phyloP scores from a whole-genome alignment of 352 stramenopile genomes.

The Vaucheria bursata region DNA sequence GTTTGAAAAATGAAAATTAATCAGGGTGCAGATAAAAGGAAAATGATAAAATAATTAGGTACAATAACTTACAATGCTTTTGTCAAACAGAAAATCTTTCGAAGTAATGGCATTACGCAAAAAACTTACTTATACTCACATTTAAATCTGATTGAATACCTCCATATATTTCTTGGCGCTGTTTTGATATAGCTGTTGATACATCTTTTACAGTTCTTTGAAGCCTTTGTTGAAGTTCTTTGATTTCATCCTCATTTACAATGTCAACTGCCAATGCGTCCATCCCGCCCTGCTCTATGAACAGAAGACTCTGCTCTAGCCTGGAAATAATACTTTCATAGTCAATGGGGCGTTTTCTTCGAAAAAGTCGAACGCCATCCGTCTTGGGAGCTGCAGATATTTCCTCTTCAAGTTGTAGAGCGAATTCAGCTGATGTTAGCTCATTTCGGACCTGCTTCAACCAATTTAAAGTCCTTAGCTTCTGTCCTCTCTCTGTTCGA shows the following conservation, averaged over 20 bases:
- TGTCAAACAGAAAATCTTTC: neutral
- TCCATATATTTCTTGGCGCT: constrained; percentile 2
- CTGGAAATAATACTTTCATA: constrained; percentile 49
- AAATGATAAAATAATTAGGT: too few species aligned
- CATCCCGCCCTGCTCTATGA: constrained; percentile 24
- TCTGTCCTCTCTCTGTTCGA: constrained; percentile 35
- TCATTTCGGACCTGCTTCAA: constrained; percentile 49
- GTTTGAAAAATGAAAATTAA: too few species aligned
- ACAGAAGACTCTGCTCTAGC: constrained; percentile 38
- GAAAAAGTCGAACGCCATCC: neutral
- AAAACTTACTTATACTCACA: neutral
- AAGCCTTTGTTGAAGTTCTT: constrained; percentile 11
- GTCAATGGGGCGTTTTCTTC: constrained; percentile 31
- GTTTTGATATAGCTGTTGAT: neutral
- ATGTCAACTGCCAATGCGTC: too few species aligned
- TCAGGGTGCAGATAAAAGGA: too few species aligned
- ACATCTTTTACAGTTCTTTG: constrained; percentile 7
- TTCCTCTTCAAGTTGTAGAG: constrained; percentile 34
- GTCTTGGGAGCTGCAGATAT: neutral
- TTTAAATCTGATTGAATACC: neutral
- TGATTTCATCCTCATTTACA: constrained; percentile 16
- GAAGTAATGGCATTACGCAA: neutral
- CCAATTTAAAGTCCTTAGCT: constrained; percentile 40
- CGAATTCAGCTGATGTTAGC: constrained; percentile 51
- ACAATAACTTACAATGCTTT: too few species aligned